These are phyloP conservation scores for Coprinellus micaceus DNA, from an alignment of 768 basidiomycete species.

Conservation along the genomic window DNA sequence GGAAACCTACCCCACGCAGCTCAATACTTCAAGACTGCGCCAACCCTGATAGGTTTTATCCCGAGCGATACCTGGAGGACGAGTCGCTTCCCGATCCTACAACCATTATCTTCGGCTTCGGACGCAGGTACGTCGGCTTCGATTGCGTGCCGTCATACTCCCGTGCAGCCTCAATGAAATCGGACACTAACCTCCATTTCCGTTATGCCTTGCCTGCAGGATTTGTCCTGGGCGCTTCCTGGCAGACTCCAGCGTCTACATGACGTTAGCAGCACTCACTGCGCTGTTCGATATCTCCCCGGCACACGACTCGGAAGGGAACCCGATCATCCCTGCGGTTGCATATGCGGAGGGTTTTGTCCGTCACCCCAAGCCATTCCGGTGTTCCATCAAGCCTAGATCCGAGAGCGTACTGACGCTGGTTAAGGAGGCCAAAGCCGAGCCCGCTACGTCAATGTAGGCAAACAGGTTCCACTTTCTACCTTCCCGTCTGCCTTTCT, in stretches of 20 bases:
- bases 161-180: not conserved
- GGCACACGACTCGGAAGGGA: slow-evolving; percentile 38
- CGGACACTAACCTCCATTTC: too few relatives aligned
- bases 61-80: slow-evolving; percentile 46
- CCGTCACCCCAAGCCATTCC: slow-evolving; percentile 51
- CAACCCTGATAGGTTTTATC: slow-evolving; percentile 44
- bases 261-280: slow-evolving; percentile 41
- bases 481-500: too few relatives aligned
- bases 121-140: slow-evolving; percentile 38
- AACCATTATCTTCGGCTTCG: slow-evolving; percentile 55
- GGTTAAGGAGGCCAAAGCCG: slow-evolving; percentile 27
- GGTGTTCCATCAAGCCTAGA: slow-evolving; percentile 44
- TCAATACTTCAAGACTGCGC: slow-evolving; percentile 42
- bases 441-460: slow-evolving; percentile 4
- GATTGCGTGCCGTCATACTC: not conserved
- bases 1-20: too few relatives aligned
- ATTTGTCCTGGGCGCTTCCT: slow-evolving; percentile 55
- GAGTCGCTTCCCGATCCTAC: slow-evolving; percentile 40
- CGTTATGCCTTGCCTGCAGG: slow-evolving; percentile 22
- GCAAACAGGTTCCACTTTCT: too few relatives aligned
- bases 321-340: slow-evolving; percentile 33
- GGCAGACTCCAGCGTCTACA: slow-evolving; percentile 46
- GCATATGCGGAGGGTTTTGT: slow-evolving; percentile 43
- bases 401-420: slow-evolving; percentile 26
- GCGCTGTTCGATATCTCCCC: slow-evolving; percentile 44